These are phyloP conservation scores for Geotrichum reessii DNA, from an alignment of 1,139 yeast species.

Conservation along the genomic window DNA sequence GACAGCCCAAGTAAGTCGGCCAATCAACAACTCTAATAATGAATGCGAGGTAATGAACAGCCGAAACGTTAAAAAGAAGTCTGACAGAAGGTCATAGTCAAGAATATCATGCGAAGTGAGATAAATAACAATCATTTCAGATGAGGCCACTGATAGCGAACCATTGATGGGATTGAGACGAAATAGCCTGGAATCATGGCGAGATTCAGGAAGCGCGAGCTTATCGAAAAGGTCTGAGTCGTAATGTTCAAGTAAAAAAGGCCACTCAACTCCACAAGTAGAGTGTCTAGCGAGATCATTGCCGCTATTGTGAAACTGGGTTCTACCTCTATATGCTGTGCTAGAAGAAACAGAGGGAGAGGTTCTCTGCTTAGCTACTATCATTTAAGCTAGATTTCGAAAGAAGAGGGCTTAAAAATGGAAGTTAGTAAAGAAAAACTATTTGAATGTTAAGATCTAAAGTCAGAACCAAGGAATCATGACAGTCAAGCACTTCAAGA, in stretches of 20 bases:
- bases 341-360: neutral
- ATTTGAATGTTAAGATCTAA: neutral
- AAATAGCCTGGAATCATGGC: slow-evolving; percentile 7
- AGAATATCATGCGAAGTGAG: slow-evolving; percentile 74
- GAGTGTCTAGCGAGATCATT: neutral
- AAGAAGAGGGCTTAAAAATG: neutral
- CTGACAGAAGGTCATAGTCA: slow-evolving; percentile 73
- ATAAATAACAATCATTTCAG: slow-evolving; percentile 58
- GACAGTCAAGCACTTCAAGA: neutral
- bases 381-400: neutral
- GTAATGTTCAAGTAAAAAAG: slow-evolving; percentile 6
- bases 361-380: neutral
- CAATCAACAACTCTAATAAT: slow-evolving; percentile 55
- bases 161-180: slow-evolving; percentile 7
- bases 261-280: slow-evolving; percentile 1
- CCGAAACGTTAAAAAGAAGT: slow-evolving; percentile 80
- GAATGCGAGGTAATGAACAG: slow-evolving; percentile 55
- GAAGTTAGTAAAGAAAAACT: neutral
- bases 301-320: neutral
- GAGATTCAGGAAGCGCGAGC: slow-evolving; percentile 8
- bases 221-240: slow-evolving; percentile 7
- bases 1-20: slow-evolving; percentile 71
- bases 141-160: slow-evolving; percentile 17
- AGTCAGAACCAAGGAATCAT: neutral
- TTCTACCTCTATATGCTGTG: neutral